Evolutionary conservation across 148 eudicot species (phyloP), one percentile per base, ranked within the genome.

Genomic region (Polygonum maritimum): DNA sequence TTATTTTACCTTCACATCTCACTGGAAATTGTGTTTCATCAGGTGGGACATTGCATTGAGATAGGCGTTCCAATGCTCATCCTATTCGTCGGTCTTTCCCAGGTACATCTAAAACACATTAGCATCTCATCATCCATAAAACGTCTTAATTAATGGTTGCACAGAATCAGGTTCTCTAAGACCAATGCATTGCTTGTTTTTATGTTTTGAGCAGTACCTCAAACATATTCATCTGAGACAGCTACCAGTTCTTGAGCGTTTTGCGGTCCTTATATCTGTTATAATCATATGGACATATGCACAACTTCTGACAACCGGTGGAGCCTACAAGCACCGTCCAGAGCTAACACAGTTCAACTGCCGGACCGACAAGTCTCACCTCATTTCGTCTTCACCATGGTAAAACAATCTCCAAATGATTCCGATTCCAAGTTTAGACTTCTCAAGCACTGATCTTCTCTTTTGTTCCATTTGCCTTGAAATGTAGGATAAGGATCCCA

Each of bases 371-470:
- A 87, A 69, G 81, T 93, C 98, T 22, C 86, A 92, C 84, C 97
- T 95, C 79, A 95, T 95, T 69, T 87, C 96, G 41, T 78, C 92
- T 82, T 97, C 99, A 41, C 94, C 94, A 83, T 95, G 99, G 99
- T 95, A 85, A 65, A 75, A 74, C 36, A 36, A 35, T 60, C 67
- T 60, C 38, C 5, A 9, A n/a, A 67, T 35, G 3, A 36, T 36
- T 41, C 41, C 3, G n/a, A 35, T 65, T 36, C 3, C 71, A 15
- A 35, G 44, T 65, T 65, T 67, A 67, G 22, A 38, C 15, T 36
- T 21, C 15, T 31, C 69, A 10, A 33, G 33, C 33, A 63, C 39
- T 67, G 16, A 67, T 16, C n/a, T 31, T 1, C 21, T 14, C n/a
- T 51, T 51, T 62, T 62, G 14, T 62, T 31, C 69, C 69, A 4